Evolutionary conservation across 2,329 filamentous ascomycete species (phyloP), one percentile per base, ranked within the genome.

Genomic region (Penicillium sp.): DNA sequence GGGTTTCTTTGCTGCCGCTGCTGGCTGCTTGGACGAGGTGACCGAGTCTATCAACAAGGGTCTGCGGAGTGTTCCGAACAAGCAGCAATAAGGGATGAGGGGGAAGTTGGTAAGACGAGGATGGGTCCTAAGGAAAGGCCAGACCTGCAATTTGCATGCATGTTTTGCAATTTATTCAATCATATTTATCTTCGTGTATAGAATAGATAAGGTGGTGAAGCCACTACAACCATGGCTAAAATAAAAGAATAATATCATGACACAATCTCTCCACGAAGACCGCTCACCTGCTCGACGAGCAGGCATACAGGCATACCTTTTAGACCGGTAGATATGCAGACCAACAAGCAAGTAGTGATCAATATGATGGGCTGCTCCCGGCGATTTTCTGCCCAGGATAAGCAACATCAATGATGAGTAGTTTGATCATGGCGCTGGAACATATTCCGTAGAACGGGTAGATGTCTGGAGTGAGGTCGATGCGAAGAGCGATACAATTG

Each of bases 1-100:
- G 22, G 92, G 92, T 49, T 93, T 96, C 73, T 85, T 96, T 49
- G 92, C 92, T 35, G 90, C 92, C 2, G 86, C 86, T 54, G 85
- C 88, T 2, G 89, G 89, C 14, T 83, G 87, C 70, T 78, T 94
- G 49, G 85, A 81, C 6, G 70, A 78, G 55, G 70, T 75, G 16
- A 74, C 67, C 2, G 47, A 58, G 41, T 56, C 63, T 53, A 18
- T 64, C 9, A 52, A 58, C 40, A 56, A 61, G 50, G 67, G 67
- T 13, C 60, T 60, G 22, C 62, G 63, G 10, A 65, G 66, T 57
- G 58, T 67, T 35, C 50, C 50, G 1, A 52, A 35, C 31, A 33
- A 49, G 36, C 50, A 52, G 37, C 50, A 52, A 52, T 52, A 41
- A 24, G 24, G n/a, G 14, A 31, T 33, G 11, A 18, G 14, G 37